Evolutionary conservation across 2,329 filamentous ascomycete species (phyloP).

Genomic region (Fusarium austroafricanum): DNA sequence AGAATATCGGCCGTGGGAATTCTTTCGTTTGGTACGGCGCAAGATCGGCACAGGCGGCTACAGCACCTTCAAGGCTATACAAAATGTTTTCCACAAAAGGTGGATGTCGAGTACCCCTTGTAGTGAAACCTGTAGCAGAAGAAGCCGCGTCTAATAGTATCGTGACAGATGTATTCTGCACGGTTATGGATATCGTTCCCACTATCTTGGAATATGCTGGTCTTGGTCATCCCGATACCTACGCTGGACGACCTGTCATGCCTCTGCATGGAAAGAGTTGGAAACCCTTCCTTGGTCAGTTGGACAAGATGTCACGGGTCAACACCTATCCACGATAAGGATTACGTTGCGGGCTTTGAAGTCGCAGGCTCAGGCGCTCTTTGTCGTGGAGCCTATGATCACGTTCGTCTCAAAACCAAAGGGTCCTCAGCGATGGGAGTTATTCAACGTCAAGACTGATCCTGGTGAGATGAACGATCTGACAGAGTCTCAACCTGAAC

Average conservation of each 20-base stretch:
- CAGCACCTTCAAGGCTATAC: not conserved
- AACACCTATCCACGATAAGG: slow-evolving; percentile 38
- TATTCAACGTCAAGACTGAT: slow-evolving; percentile 65
- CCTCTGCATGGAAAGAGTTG: slow-evolving; percentile 20
- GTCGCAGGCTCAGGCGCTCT: slow-evolving; percentile 64
- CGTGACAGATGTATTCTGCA: slow-evolving; percentile 43
- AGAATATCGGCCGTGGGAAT: not conserved
- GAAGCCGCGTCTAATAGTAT: not conserved
- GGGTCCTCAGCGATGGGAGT: slow-evolving; percentile 64
- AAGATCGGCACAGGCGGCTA: slow-evolving; percentile 1
- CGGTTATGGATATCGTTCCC: slow-evolving; percentile 62
- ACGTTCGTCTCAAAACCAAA: slow-evolving; percentile 65
- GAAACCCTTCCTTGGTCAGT: slow-evolving; percentile 1
- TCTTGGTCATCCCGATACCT: slow-evolving; percentile 47
- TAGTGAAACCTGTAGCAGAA: not conserved
- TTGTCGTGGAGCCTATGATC: slow-evolving; percentile 66
- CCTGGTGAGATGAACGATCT: slow-evolving; percentile 64
- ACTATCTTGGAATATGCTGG: slow-evolving; percentile 57
- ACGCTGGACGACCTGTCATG: slow-evolving; percentile 10
- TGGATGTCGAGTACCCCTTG: not conserved
- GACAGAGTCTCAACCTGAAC: slow-evolving; percentile 54
- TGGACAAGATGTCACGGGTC: not conserved
- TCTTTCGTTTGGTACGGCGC: not conserved
- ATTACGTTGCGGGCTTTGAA: slow-evolving; percentile 67
- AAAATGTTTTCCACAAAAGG: not conserved